These are phyloP conservation scores for Porphyra umbilicalis DNA, from an alignment of 31 red algal genomes.

Conservation along the genomic window DNA sequence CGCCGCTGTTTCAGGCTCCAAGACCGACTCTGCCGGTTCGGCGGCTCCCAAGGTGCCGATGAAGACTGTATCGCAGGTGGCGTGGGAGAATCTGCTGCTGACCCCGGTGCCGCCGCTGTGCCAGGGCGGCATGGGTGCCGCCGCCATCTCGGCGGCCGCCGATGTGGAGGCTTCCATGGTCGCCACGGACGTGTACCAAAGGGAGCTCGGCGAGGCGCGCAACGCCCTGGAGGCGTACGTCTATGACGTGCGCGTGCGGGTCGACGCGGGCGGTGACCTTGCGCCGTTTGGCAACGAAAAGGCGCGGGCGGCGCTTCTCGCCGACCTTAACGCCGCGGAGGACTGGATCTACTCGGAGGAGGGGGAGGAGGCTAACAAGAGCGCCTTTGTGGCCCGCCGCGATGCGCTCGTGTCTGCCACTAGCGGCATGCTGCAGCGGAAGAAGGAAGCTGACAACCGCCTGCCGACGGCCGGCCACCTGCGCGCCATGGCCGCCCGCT, in stretches of 20 bases:
- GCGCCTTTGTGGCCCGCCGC: conserved; percentile 57
- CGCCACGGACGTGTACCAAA: conserved; percentile 80
- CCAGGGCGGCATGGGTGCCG: background rate
- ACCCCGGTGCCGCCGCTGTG: conserved; percentile 3
- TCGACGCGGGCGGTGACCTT: conserved; percentile 65
- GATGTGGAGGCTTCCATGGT: conserved; percentile 82
- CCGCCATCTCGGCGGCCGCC: conserved; percentile 12
- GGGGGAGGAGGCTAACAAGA: conserved; percentile 65
- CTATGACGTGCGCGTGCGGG: conserved; percentile 81
- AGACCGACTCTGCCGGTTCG: background rate
- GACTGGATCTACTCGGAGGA: conserved; percentile 97
- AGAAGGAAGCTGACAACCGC: conserved; percentile 75
- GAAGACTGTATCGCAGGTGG: background rate
- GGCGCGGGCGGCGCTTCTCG: conserved; percentile 32
- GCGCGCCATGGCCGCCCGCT: conserved; percentile 40
- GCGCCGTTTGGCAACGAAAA: conserved; percentile 45
- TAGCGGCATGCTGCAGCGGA: conserved; percentile 33
- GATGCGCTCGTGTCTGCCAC: conserved; percentile 28
- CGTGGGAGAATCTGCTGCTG: background rate
- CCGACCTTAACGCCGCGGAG: conserved; percentile 63
- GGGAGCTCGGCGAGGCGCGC: conserved; percentile 82
- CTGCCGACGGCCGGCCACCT: conserved; percentile 40
- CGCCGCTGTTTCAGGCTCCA: background rate
- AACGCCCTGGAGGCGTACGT: conserved; percentile 96
- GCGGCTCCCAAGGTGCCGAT: background rate